A percentile compares a stretch with the other conserved stretches of the same genome.
Evolutionary conservation across 495 filamentous ascomycete species (phyloP).

Genomic region (Aspergillus biplanus): DNA sequence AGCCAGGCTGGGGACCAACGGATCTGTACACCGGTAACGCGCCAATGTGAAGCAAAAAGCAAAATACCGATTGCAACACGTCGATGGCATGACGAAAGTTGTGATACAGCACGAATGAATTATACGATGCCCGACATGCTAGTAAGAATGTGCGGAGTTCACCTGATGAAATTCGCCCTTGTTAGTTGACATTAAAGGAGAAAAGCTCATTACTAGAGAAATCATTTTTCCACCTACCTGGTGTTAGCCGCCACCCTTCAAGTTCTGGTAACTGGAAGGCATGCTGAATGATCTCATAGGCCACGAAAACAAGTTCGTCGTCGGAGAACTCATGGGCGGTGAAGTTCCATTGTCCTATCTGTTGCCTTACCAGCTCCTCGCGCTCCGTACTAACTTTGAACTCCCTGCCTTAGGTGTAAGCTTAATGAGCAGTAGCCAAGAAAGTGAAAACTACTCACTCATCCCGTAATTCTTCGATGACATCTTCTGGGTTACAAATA

Average conservation of each 20-base stretch:
- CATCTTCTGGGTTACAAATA: slow-evolving; percentile 78
- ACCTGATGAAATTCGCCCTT: slow-evolving; percentile 29
- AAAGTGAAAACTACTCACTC: slow-evolving; percentile 21
- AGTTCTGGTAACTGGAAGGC: slow-evolving; percentile 81
- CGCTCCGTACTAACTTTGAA: slow-evolving; percentile 56
- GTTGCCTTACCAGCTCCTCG: slow-evolving; percentile 63
- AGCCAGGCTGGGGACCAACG: slow-evolving; percentile 25
- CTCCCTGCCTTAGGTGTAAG: slow-evolving; percentile 34
- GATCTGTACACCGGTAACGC: slow-evolving; percentile 68
- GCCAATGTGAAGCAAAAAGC: slow-evolving; percentile 84
- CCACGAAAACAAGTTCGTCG: slow-evolving; percentile 81
- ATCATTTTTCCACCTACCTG: slow-evolving; percentile 54
- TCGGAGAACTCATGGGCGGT: slow-evolving; percentile 86
- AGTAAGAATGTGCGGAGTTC: slow-evolving; percentile 79
- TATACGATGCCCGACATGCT: slow-evolving; percentile 86
- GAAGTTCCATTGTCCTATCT: slow-evolving; percentile 84
- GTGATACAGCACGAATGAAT: slow-evolving; percentile 95
- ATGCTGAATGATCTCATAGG: slow-evolving; percentile 85
- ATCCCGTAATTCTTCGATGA: slow-evolving; percentile 55
- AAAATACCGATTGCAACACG: slow-evolving; percentile 91
- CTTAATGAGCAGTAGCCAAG: background rate
- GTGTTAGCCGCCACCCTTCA: slow-evolving; percentile 74
- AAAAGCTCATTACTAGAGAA: background rate
- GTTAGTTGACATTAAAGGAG: slow-evolving; percentile 6
- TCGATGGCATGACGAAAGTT: slow-evolving; percentile 98